Evolutionary conservation across 2,329 filamentous ascomycete species (phyloP).

Genomic region (Ascochyta koolunga): DNA sequence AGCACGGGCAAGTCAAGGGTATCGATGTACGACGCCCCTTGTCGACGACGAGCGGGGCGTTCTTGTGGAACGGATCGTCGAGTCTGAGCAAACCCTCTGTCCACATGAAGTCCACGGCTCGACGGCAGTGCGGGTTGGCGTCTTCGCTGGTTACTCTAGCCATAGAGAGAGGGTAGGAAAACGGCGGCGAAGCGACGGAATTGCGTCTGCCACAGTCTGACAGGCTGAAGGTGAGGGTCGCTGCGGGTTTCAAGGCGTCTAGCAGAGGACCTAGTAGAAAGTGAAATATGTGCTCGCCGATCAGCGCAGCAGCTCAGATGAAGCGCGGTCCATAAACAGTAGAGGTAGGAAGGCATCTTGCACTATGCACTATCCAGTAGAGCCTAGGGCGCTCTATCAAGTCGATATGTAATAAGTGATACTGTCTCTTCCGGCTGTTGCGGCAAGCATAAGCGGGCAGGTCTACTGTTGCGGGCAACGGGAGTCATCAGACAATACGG

Average conservation of each 20-base stretch:
- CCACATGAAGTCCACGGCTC: constrained; percentile 21
- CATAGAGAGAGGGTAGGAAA: constrained; percentile 27
- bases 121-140: constrained; percentile 15
- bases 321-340: constrained; percentile 31
- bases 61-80: constrained; percentile 45
- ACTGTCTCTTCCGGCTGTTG: constrained; percentile 44
- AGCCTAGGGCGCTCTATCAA: constrained; percentile 22
- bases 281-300: constrained; percentile 35
- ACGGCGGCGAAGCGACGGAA: constrained; percentile 32
- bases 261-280: constrained; percentile 22
- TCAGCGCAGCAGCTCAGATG: constrained; percentile 25
- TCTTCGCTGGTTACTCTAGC: constrained; percentile 25
- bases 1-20: constrained; percentile 38
- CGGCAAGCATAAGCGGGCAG: constrained; percentile 41
- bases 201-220: constrained; percentile 19
- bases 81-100: constrained; percentile 23
- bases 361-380: constrained; percentile 5
- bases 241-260: constrained; percentile 13
- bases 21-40: constrained; percentile 31
- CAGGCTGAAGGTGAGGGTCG: constrained; percentile 8
- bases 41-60: constrained; percentile 42
- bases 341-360: constrained; percentile 14
- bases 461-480: constrained; percentile 5
- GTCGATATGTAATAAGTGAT: constrained; percentile 34
- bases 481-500: constrained; percentile 18